phyloP scores from a whole-genome alignment of 768 basidiomycete genomes.

The Termitomyces sp. region DNA sequence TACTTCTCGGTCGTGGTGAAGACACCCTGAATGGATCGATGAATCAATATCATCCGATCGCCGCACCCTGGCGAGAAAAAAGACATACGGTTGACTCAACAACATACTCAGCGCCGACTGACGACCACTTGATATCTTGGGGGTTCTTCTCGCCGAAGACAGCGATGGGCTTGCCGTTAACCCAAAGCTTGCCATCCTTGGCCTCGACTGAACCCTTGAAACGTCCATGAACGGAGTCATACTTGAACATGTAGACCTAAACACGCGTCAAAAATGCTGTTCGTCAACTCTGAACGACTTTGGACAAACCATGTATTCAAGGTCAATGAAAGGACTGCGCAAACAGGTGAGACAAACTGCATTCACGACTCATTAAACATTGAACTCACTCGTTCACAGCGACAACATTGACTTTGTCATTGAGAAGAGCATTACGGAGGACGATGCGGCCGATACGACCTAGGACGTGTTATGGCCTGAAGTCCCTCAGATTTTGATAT shows the following conservation, averaged over 20 bases:
- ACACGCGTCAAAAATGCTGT: neutral
- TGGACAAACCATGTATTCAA: constrained; percentile 84
- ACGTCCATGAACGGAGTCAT: constrained; percentile 88
- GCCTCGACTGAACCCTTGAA: constrained; percentile 81
- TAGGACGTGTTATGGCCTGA: constrained; percentile 22
- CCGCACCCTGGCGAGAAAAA: neutral
- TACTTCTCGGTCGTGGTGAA: constrained; percentile 95
- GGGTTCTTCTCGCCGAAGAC: constrained; percentile 89
- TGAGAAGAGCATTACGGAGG: constrained; percentile 90
- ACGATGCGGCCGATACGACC: constrained; percentile 99
- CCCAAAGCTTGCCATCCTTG: constrained; percentile 85
- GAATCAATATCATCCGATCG: neutral
- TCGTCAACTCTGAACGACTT: neutral
- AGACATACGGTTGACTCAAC: constrained; percentile 86
- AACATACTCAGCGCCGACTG: constrained; percentile 83
- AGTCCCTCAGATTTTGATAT: neutral
- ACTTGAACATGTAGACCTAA: constrained; percentile 98
- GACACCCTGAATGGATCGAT: constrained; percentile 60
- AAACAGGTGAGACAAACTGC: constrained; percentile 2
- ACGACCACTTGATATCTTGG: constrained; percentile 75
- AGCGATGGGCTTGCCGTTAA: constrained; percentile 72
- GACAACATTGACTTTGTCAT: constrained; percentile 61
- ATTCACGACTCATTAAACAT: neutral
- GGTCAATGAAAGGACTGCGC: constrained; percentile 90
- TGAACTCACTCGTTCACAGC: constrained; percentile 1